These are phyloP conservation scores for Entophlyctis luteolus DNA, from an alignment of 192 early-diverging fungal genomes.

Conservation along the genomic window DNA sequence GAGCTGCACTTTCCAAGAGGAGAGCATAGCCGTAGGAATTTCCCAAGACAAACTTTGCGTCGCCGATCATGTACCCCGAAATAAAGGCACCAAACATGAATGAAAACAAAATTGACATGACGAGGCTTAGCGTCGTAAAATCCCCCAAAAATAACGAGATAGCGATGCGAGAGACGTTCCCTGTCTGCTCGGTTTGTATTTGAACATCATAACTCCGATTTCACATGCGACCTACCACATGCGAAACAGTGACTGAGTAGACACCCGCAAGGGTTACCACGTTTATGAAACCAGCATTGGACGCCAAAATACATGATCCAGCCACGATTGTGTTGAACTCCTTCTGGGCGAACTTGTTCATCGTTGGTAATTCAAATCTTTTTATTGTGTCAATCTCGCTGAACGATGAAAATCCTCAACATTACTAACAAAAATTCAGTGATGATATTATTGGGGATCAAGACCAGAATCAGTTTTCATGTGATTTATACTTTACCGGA, in stretches of 20 bases:
- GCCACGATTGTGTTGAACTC: constrained; percentile 56
- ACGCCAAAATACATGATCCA: constrained; percentile 46
- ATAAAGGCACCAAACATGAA: constrained; percentile 56
- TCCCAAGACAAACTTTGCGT: constrained; percentile 56
- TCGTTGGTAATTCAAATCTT: too few species aligned
- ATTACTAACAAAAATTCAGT: too few species aligned
- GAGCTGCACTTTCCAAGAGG: constrained; percentile 37
- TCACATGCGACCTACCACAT: neutral
- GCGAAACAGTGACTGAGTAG: constrained; percentile 36
- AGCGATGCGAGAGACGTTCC: constrained; percentile 49
- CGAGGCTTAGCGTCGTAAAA: constrained; percentile 40
- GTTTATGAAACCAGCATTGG: constrained; percentile 61
- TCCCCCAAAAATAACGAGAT: constrained; percentile 44
- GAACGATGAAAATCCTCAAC: too few species aligned
- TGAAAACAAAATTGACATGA: constrained; percentile 41
- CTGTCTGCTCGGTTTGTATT: constrained; percentile 37
- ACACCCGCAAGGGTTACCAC: constrained; percentile 56
- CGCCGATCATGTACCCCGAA: constrained; percentile 52
- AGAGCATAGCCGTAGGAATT: constrained; percentile 44
- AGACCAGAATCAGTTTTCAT: too few species aligned
- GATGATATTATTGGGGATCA: too few species aligned
- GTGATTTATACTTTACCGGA: too few species aligned
- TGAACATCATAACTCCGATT: neutral
- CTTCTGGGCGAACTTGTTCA: constrained; percentile 49
- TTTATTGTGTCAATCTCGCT: too few species aligned